Evolutionary conservation across 2,329 filamentous ascomycete species (phyloP), one percentile per base, ranked within the genome.

Genomic region (Verticillium albo-atrum): DNA sequence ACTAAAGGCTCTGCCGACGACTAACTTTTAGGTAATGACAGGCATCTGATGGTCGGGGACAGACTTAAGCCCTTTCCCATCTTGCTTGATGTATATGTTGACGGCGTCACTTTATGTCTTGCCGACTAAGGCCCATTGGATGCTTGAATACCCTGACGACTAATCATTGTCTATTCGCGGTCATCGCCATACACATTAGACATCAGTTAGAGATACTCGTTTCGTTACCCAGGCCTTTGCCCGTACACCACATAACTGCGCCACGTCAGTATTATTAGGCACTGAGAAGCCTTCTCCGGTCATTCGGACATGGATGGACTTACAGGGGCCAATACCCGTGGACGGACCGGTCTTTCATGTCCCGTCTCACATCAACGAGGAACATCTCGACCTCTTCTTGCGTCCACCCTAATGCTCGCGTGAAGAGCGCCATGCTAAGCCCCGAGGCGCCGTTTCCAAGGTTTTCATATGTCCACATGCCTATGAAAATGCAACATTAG

Each of bases 261-360:
- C n/a, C 15, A 7, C n/a, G 35, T 42, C 7, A 42, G n/a, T 7
- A 42, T 42, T 9, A 17, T 17, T 14, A 14, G 30, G 6, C n/a
- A n/a, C n/a, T n/a, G n/a, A n/a, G n/a, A n/a, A n/a, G n/a, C n/a
- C 17, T 6, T 42, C 4, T 17, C 35, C 35, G 9, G 7, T 6
- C n/a, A 2, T 6, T 17, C 1, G n/a, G 17, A 14, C 3, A n/a
- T 3, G 34, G 37, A 47, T 25, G n/a, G n/a, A 59, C 73, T 70
- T 61, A 77, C 72, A 76, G 68, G 10, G 73, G 71, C 69, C 74
- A 76, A 63, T 72, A 77, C 0, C 68, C 68, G 50, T 78, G 76
- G 6, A 75, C 69, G 0, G 61, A 59, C 28, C 62, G 66, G 58
- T 74, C 70, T 60, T 64, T 69, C 63, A 75, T 58, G 26, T 72